Evolutionary conservation across 805 yeast genomes (phyloP), one percentile per base, ranked within the genome.

Genomic region (Monosporozyma solicola): DNA sequence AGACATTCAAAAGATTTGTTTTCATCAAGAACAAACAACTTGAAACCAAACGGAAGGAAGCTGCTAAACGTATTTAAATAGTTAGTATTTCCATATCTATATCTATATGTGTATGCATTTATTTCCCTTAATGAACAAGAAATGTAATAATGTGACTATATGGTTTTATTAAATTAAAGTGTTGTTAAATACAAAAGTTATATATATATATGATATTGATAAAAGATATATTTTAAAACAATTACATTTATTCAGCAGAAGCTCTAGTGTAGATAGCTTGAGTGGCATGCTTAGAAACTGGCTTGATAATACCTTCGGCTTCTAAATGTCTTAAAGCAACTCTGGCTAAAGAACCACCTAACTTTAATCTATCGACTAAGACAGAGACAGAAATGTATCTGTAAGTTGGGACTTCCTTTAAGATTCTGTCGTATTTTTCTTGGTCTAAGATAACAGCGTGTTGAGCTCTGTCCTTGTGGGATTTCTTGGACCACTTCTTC

Each of bases 401-500:
- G 94, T 85, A 94, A 69, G 97, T 89, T 80, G 97, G 97, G 59
- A 91, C 97, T 74, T 94, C 99, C 87, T 94, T 94, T 80, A 90
- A 76, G 80, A 94, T 87, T 83, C 97, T 89, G 95, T 94, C 99
- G 82, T 86, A 92, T 76, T 92, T 88, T 69, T 94, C 95, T 83
- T 94, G 97, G 79, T 94, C 99, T 72, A 94, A 82, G 76, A 87
- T 80, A 72, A 94, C 91, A 74, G 90, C 84, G 84, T 94, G 99
- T 77, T 88, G 92, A 71, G 99, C 98, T 95, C 87, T 92, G 81
- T 94, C 99, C 91, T 95, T 94, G 79, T 90, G 96, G 85, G 95
- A 90, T 80, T 97, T 97, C 85, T 92, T 91, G 87, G 95, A 87
- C 99, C 98, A 94, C 96, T 94, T 94, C 95, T 94, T 92, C 90